Evolutionary conservation across 179 eudicot genomes (phyloP).

Genomic region (Dionaea muscipula): DNA sequence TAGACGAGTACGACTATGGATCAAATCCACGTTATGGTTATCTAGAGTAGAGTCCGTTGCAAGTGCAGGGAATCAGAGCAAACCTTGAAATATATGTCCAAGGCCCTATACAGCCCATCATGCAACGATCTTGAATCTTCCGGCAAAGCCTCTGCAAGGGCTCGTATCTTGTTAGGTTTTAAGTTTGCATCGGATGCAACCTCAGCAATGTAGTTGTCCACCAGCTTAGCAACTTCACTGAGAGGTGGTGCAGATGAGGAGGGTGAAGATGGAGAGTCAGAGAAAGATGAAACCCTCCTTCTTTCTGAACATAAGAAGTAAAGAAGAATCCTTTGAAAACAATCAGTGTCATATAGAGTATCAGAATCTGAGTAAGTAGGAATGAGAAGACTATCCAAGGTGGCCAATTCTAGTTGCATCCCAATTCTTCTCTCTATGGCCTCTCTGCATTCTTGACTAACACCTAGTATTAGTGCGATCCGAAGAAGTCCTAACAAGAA

Average conservation of each 20-base stretch:
- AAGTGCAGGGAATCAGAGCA: constrained; percentile 9
- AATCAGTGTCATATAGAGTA: constrained; percentile 62
- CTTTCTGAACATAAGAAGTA: constrained; percentile 46
- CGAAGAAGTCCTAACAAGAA: constrained; percentile 80
- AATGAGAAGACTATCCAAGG: constrained; percentile 63
- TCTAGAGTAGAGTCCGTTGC: too few relatives aligned
- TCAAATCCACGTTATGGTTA: too few relatives aligned
- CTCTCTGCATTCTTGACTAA: constrained; percentile 45
- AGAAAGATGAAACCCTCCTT: constrained; percentile 24
- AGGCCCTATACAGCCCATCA: constrained; percentile 86
- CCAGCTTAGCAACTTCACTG: constrained; percentile 63
- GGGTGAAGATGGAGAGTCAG: constrained; percentile 52
- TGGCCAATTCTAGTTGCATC: constrained; percentile 67
- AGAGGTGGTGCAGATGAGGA: constrained; percentile 50
- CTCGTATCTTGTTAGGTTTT: constrained; percentile 60
- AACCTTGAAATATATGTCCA: constrained; percentile 92
- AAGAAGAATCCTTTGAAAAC: constrained; percentile 62
- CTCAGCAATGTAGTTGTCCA: constrained; percentile 78
- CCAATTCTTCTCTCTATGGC: constrained; percentile 74
- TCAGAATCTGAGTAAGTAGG: constrained; percentile 81
- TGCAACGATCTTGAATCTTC: constrained; percentile 75
- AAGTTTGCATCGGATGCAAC: constrained; percentile 90
- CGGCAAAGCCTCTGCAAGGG: constrained; percentile 78
- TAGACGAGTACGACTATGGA: too few relatives aligned
- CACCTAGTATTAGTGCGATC: constrained; percentile 65